Percentiles rank a stretch among this genome's conserved stretches.
phyloP scores from a whole-genome alignment of 768 basidiomycete species.

The Mycena galericulata region DNA sequence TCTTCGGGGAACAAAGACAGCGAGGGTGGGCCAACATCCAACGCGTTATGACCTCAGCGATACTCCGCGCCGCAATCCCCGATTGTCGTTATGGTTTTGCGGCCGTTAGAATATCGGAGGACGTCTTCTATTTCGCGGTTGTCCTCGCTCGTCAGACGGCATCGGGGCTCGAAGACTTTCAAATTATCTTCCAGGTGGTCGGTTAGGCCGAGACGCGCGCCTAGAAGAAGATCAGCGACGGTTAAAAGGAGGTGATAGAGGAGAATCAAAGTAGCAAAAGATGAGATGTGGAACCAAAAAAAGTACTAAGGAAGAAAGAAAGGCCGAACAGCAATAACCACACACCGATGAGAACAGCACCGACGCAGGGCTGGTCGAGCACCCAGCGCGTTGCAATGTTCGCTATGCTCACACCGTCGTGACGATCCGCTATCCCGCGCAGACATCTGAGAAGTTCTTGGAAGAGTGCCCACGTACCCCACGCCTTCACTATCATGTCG shows the following conservation, averaged over 20 bases:
- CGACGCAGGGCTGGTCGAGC: constrained; percentile 84
- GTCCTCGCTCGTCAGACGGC: constrained; percentile 68
- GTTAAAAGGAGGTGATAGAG: neutral
- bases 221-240: constrained; percentile 47
- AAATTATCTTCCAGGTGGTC: constrained; percentile 79
- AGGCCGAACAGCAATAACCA: neutral
- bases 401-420: constrained; percentile 74
- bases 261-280: neutral
- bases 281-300: no score
- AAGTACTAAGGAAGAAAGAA: no score
- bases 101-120: constrained; percentile 68
- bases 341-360: constrained; percentile 83
- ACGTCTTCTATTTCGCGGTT: constrained; percentile 73
- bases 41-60: no score
- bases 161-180: constrained; percentile 60
- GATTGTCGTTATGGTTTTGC: constrained; percentile 71
- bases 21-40: no score
- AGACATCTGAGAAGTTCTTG: constrained; percentile 71
- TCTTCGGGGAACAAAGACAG: no score
- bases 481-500: constrained; percentile 82
- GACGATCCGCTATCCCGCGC: constrained; percentile 73
- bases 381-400: constrained; percentile 89
- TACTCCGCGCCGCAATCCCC: constrained; percentile 91
- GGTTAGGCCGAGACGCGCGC: constrained; percentile 78
- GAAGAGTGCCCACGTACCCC: constrained; percentile 85